Percentiles rank a stretch among this genome's conserved stretches.
Evolutionary conservation across 345 rosid species (phyloP).

Genomic region (Brassica rapa): DNA sequence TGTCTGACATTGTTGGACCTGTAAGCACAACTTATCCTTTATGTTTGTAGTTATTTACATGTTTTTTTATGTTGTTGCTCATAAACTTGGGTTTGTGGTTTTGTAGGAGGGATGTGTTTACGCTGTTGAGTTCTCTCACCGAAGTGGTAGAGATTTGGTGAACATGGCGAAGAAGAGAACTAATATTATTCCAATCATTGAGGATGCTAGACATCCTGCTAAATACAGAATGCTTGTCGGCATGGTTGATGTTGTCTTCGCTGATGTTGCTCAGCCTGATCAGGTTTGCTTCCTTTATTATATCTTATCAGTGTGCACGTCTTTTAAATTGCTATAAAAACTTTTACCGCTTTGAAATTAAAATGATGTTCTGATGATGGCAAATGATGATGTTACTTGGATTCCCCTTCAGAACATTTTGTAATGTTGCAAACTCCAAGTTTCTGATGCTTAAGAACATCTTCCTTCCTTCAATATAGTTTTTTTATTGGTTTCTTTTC

Average conservation of each 20-base stretch:
- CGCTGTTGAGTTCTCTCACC: slow-evolving; percentile 94
- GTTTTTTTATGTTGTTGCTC: not conserved
- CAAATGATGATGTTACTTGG: slow-evolving; percentile 62
- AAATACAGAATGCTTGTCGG: slow-evolving; percentile 97
- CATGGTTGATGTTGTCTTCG: slow-evolving; percentile 98
- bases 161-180: slow-evolving; percentile 99
- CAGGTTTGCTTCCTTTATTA: slow-evolving; percentile 59
- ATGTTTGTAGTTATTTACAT: not conserved
- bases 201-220: slow-evolving; percentile 97
- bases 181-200: slow-evolving; percentile 91
- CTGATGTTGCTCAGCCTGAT: slow-evolving; percentile 99
- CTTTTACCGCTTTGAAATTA: not conserved
- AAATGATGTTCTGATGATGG: slow-evolving; percentile 10
- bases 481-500: not conserved
- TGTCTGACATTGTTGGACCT: slow-evolving; percentile 94
- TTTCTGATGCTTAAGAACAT: slow-evolving; percentile 37
- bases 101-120: slow-evolving; percentile 82
- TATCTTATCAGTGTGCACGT: not conserved
- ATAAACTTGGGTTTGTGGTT: not conserved
- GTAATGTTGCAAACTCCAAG: slow-evolving; percentile 70
- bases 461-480: not conserved
- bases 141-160: slow-evolving; percentile 97
- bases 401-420: slow-evolving; percentile 69
- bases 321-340: not conserved
- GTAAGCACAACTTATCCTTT: slow-evolving; percentile 44